Percentiles rank a stretch among this genome's conserved stretches.
phyloP scores from a whole-genome alignment of 306 rosid species.

The Calophaca sinica region DNA sequence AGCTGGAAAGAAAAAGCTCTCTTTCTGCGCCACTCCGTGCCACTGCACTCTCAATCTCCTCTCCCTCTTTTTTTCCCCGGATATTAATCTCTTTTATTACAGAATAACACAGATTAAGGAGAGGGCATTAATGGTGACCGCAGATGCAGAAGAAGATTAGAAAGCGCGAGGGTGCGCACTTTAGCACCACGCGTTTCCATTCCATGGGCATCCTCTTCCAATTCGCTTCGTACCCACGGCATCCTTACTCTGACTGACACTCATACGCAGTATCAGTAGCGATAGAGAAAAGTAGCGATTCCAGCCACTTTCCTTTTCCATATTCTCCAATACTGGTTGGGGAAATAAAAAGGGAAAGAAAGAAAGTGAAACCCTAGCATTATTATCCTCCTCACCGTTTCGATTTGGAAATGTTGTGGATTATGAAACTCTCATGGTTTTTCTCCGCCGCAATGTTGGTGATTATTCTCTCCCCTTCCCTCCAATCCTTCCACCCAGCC shows the following conservation, averaged over 20 bases:
- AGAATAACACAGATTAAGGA: not conserved
- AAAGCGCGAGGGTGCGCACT: constrained; percentile 35
- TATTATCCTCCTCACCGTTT: constrained; percentile 11
- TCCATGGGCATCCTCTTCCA: not conserved
- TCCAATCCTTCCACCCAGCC: constrained; percentile 76
- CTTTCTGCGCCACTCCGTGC: constrained; percentile 29
- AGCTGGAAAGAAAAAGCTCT: constrained; percentile 50
- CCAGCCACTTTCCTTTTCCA: constrained; percentile 24
- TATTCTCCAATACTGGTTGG: no score
- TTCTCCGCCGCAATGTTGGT: constrained; percentile 70
- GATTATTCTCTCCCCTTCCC: constrained; percentile 72
- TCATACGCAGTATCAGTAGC: not conserved
- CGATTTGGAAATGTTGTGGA: constrained; percentile 61
- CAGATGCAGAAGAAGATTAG: constrained; percentile 10
- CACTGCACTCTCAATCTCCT: constrained; percentile 20
- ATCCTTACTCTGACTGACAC: constrained; percentile 45
- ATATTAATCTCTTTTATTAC: constrained; percentile 20
- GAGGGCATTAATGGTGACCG: not conserved
- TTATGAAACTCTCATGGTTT: constrained; percentile 63
- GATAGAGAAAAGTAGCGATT: constrained; percentile 28
- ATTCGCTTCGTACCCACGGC: constrained; percentile 60
- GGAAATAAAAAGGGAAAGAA: no score
- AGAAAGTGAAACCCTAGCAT: no score
- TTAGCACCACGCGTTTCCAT: not conserved
- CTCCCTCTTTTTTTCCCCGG: no score